phyloP scores from a whole-genome alignment of 2,329 filamentous ascomycete genomes.

The Cladosporium phlei region DNA sequence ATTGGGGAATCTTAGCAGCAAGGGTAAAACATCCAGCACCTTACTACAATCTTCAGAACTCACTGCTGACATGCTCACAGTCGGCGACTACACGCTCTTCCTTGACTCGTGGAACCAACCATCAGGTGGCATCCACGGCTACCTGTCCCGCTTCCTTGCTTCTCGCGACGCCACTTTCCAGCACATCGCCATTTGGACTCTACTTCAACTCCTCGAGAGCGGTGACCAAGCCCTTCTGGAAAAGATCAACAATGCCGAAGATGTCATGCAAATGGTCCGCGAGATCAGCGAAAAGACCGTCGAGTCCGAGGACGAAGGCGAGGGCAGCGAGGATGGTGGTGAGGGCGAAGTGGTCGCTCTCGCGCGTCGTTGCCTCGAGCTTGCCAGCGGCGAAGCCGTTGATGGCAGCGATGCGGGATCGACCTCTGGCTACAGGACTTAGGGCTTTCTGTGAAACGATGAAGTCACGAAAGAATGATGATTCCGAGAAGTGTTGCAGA shows the following conservation, averaged over 20 bases:
- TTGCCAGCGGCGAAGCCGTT: constrained; percentile 13
- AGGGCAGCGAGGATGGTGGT: constrained; percentile 76
- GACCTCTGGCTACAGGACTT: constrained; percentile 11
- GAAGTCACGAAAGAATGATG: no score
- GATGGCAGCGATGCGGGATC: constrained; percentile 8
- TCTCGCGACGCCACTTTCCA: constrained; percentile 97
- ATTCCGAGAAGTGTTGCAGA: no score
- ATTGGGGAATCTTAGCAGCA: constrained; percentile 90
- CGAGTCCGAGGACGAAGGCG: constrained; percentile 76
- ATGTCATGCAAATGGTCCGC: constrained; percentile 88
- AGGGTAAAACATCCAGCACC: constrained; percentile 62
- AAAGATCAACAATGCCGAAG: constrained; percentile 81
- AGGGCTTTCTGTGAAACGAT: constrained; percentile 3
- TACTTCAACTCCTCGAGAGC: constrained; percentile 91
- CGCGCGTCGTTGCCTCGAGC: constrained; percentile 80
- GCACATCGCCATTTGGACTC: constrained; percentile 97
- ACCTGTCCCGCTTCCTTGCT: constrained; percentile 84
- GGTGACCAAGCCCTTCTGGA: constrained; percentile 86
- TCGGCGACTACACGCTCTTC: constrained; percentile 95
- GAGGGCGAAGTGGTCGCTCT: constrained; percentile 90
- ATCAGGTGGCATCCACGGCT: constrained; percentile 90
- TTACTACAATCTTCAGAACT: not conserved
- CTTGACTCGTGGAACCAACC: constrained; percentile 90
- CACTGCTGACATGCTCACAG: constrained; percentile 45
- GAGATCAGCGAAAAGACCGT: constrained; percentile 84